Evolutionary conservation across 306 rosid species (phyloP).

Genomic region (Vachellia collinsii): DNA sequence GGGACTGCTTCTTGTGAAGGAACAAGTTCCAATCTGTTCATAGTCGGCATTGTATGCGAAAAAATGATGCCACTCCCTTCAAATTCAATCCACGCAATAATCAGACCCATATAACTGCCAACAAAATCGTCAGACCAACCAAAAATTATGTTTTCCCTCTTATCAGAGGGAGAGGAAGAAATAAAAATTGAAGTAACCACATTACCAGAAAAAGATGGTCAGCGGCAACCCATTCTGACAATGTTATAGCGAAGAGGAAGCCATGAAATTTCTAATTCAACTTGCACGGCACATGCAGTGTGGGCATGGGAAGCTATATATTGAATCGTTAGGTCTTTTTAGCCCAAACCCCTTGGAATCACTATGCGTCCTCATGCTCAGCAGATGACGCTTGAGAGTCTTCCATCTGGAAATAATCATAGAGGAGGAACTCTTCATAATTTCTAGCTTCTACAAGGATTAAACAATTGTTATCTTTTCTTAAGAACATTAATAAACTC

Average conservation of each 20-base stretch:
- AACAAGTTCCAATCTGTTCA: conserved; percentile 30
- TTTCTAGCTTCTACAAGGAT: neutral
- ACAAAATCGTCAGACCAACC: conserved; percentile 41
- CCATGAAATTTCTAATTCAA: conserved; percentile 42
- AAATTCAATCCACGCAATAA: conserved; percentile 43
- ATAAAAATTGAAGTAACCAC: conserved; percentile 57
- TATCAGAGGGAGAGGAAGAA: conserved; percentile 29
- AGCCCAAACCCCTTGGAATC: conserved; percentile 77
- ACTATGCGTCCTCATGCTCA: conserved; percentile 66
- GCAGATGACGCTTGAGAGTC: conserved; percentile 67
- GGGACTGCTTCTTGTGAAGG: conserved; percentile 12
- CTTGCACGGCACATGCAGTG: conserved; percentile 70
- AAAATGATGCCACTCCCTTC: conserved; percentile 42
- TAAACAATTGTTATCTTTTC: neutral
- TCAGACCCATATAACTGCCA: conserved; percentile 42
- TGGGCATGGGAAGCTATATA: conserved; percentile 83
- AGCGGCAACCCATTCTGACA: conserved; percentile 44
- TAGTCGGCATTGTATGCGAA: conserved; percentile 37
- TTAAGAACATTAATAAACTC: neutral
- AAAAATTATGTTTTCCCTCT: conserved; percentile 54
- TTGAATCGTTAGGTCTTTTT: conserved; percentile 70
- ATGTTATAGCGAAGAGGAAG: conserved; percentile 36
- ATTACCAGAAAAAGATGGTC: conserved; percentile 40
- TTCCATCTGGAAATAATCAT: conserved; percentile 61
- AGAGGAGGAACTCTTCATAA: conserved; percentile 12